Evolutionary conservation across 805 yeast genomes (phyloP), one percentile per base, ranked within the genome.

Genomic region (Candida ponderosae): DNA sequence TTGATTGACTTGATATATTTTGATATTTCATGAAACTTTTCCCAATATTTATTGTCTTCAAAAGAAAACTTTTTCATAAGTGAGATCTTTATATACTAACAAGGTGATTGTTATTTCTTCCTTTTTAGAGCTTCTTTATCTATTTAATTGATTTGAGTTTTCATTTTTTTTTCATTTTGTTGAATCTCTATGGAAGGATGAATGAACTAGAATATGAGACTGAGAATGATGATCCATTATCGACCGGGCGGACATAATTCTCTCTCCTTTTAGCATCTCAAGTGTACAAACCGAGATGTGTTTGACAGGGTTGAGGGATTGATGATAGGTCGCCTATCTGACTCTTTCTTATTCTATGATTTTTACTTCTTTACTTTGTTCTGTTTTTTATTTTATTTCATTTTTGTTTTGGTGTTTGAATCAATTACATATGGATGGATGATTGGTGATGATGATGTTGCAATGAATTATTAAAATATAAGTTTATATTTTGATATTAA

Each of bases 191-290:
- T 13, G 18, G 13, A 13, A 9, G 33, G 35, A 19, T 48, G 47
- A 57, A 53, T 46, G 60, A 52, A 43, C 48, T 47, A 35, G 41
- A 53, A 48, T 38, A 56, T 51, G 57, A 59, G 57, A 13, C 17
- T 38, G 32, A 39, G 29, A 23, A 39, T 50, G 56, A 51, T 31
- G 55, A 42, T 41, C 39, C 40, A 34, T 38, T 46, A n/a, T 54
- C 70, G 72, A 66, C 72, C 70, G 70, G 73, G 73, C 73, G 73
- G 73, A 65, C 73, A 65, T 66, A 68, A 44, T 48, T 48, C 31
- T 39, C 50, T 48, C 48, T 68, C 57, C 69, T 58, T 39, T 27
- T 41, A 48, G 45, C 38, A 38, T 42, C 47, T 56, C 60, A 60
- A 53, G 78, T 73, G 79, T 73, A 73, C 79, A 50, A 71, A 59